Conservation (phyloP, 805 yeast genomes). For the Metschnikowia drakensbergensis region DNA sequence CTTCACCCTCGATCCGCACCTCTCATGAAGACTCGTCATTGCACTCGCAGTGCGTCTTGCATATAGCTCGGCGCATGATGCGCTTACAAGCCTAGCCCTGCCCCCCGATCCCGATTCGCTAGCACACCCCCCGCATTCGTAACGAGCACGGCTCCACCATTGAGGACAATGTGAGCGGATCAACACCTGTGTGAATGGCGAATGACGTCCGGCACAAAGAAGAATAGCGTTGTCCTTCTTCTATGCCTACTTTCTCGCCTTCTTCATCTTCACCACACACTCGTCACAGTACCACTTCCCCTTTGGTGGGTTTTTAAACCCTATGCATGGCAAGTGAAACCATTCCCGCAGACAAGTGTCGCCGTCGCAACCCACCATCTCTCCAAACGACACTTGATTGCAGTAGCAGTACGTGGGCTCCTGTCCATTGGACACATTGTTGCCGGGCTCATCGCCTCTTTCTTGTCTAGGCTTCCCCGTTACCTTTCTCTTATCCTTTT, state of each 20-base stretch:
- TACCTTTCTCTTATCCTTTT: slow-evolving; percentile 20
- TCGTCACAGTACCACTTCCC: slow-evolving; percentile 47
- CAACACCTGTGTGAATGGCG: too few species aligned
- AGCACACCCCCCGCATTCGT: too few species aligned
- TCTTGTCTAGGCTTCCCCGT: slow-evolving; percentile 21
- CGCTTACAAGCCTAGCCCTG: not conserved
- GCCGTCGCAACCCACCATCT: slow-evolving; percentile 99
- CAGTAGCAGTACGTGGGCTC: slow-evolving; percentile 96
- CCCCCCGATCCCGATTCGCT: too few species aligned
- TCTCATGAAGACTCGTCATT: not conserved
- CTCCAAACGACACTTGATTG: slow-evolving; percentile 95
- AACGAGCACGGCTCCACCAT: too few species aligned
- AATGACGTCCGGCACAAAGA: too few species aligned
- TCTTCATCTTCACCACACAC: slow-evolving; percentile 34
- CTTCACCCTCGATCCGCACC: too few species aligned
- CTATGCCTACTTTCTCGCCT: slow-evolving; percentile 6
- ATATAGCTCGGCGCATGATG: not conserved
- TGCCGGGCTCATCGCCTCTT: slow-evolving; percentile 11
- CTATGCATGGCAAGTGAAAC: slow-evolving; percentile 94
- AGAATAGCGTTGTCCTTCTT: too few species aligned
- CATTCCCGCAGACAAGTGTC: slow-evolving; percentile 88
- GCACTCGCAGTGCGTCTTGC: not conserved
- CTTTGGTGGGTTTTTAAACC: slow-evolving; percentile 79
- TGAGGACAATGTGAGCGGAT: too few species aligned
- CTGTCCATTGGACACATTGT: slow-evolving; percentile 11